A percentile compares a stretch with the other conserved stretches of the same genome.
Conservation (phyloP, 2,329 filamentous ascomycete genomes). For the Diaporthe sp. region DNA sequence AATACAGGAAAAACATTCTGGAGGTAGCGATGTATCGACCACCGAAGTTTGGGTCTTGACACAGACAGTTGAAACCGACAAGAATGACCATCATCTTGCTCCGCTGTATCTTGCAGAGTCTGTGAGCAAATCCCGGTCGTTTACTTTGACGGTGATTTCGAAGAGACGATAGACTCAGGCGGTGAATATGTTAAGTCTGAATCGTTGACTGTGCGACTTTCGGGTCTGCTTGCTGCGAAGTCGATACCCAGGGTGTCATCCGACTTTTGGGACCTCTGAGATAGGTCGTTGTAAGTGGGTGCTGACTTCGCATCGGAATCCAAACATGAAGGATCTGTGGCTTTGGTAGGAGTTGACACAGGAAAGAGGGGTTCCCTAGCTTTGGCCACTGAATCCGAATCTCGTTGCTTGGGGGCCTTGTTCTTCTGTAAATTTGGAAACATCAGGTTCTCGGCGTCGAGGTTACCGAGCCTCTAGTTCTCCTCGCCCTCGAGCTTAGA, state of each 20-base stretch:
- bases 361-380: no score
- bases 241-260: no score
- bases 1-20: not conserved
- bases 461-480: slow-evolving; percentile 34
- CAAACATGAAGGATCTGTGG: not conserved
- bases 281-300: not conserved
- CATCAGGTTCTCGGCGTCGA: no score
- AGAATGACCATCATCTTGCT: not conserved
- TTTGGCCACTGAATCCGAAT: not conserved
- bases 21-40: not conserved
- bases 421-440: not conserved
- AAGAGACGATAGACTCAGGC: not conserved
- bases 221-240: not conserved
- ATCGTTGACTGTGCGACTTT: not conserved
- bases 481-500: slow-evolving; percentile 61
- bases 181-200: not conserved
- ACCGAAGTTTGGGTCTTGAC: not conserved
- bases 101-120: not conserved
- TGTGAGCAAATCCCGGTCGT: not conserved
- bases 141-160: not conserved
- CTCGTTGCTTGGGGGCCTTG: accelerated
- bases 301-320: not conserved
- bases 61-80: not conserved
- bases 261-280: no score
- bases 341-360: not conserved